Conservation (phyloP, 257 asterid genomes). For the Solanum chmielewskii region DNA sequence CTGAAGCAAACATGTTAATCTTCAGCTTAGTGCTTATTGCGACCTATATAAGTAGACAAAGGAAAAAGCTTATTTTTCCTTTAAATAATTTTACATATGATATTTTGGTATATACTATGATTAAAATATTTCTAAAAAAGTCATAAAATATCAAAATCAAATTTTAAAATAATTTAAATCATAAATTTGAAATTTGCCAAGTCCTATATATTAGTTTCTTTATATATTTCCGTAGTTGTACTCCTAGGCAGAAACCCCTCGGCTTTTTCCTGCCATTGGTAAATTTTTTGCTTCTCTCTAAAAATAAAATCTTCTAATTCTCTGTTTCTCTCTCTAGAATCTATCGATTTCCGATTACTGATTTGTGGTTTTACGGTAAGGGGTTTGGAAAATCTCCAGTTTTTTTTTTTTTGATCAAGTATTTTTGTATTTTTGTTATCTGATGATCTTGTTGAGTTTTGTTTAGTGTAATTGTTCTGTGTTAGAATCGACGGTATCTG, state of each 20-base stretch:
- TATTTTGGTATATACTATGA: no score
- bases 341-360: neutral
- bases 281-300: neutral
- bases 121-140: no score
- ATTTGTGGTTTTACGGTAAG: neutral
- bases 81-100: neutral
- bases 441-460: neutral
- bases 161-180: no score
- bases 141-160: no score
- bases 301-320: neutral
- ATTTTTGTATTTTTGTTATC: neutral
- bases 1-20: no score
- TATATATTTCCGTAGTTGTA: neutral
- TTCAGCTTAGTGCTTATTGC: no score
- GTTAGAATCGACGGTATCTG: neutral
- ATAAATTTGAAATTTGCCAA: neutral
- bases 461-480: conserved; percentile 2
- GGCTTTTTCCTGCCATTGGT: neutral
- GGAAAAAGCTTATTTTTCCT: no score
- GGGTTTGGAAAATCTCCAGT: neutral
- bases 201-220: neutral
- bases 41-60: no score
- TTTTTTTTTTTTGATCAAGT: neutral
- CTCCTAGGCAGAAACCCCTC: neutral
- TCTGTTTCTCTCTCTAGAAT: neutral